Percentiles rank a stretch among this genome's conserved stretches.
These are phyloP conservation scores for Zea mays DNA, from an alignment of 176 grass and related monocot species.

Conservation along the genomic window DNA sequence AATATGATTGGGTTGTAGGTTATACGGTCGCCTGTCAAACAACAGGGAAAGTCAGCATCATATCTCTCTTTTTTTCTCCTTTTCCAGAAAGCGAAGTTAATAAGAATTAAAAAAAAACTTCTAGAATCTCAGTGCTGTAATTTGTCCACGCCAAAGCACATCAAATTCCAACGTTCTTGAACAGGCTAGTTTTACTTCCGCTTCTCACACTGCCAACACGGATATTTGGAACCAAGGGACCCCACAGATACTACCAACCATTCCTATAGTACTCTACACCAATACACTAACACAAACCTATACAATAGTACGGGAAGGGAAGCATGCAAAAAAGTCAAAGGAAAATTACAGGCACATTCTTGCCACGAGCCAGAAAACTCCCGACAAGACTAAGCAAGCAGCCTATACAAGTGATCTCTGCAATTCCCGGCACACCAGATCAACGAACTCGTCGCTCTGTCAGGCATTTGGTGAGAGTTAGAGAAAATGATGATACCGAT, in stretches of 20 bases:
- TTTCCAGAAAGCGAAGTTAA: not conserved
- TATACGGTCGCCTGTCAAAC: not conserved
- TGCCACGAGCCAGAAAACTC: not conserved
- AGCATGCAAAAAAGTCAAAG: conserved; percentile 27
- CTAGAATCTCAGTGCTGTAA: not conserved
- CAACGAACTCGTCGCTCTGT: conserved; percentile 77
- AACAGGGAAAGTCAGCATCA: not conserved
- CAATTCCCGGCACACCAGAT: conserved; percentile 63
- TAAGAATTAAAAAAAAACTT: not conserved
- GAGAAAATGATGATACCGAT: not conserved
- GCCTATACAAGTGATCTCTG: conserved; percentile 55
- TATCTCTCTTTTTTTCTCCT: not conserved
- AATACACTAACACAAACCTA: conserved; percentile 20
- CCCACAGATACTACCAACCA: conserved; percentile 8
- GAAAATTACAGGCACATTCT: conserved; percentile 1
- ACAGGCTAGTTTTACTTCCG: conserved; percentile 6
- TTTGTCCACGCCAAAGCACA: not conserved
- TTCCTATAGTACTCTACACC: conserved; percentile 34
- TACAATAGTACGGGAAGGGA: conserved; percentile 27
- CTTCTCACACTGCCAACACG: conserved; percentile 8
- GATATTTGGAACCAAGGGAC: conserved; percentile 1
- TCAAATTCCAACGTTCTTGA: not conserved
- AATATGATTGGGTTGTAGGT: not conserved
- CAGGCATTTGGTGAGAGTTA: conserved; percentile 30
- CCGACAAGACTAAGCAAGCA: not conserved